Evolutionary conservation across 352 stramenopile species (phyloP), one percentile per base, ranked within the genome.

Genomic region (Phytophthora pini): DNA sequence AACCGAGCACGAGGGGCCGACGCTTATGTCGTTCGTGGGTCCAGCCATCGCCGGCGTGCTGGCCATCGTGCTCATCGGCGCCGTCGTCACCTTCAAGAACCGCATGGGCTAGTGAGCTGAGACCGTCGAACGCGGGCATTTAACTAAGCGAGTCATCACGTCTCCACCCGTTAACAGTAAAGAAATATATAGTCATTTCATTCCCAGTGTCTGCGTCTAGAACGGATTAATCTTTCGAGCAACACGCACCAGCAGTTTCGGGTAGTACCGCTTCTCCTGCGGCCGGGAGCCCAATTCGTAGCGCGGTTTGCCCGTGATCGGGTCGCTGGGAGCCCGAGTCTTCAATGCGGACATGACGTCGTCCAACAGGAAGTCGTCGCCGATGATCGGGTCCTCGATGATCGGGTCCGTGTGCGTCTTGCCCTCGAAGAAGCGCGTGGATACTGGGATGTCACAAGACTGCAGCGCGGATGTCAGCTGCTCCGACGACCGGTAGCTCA

Each of bases 381-480:
- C 83, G 15, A 77, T 50, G 31, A 90, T 92, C 10, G 83, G 83
- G 61, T 92, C 83, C 61, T 98, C 93, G 47, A 98, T 87, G 63
- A 98, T 98, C 22, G 92, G 88, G 74, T 98, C 93, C 5, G 93
- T 98, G 68, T 98, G 93, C 15, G 82, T 92, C 84, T 93, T 97
- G 56, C 72, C 74, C 17, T 83, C 56, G 46, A 97, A 98, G 32
- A 84, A 87, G 36, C 82, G 70, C 43, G 79, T 75, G n/a, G 76
- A 74, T 12, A 93, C 84, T 5, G 54, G 58, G 7, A 87, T 56
- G 4, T 62, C 70, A 45, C 80, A 84, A 7, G 76, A 55, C 50
- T 73, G 45, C 26, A 94, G 68, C 2, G 83, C 75, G 5, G 70
- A 32, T 11, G 78, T 75, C 38, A 93, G 74, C 61, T 89, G 73